phyloP scores from a whole-genome alignment of 2,329 filamentous ascomycete genomes.

The Fusarium verrucosum region DNA sequence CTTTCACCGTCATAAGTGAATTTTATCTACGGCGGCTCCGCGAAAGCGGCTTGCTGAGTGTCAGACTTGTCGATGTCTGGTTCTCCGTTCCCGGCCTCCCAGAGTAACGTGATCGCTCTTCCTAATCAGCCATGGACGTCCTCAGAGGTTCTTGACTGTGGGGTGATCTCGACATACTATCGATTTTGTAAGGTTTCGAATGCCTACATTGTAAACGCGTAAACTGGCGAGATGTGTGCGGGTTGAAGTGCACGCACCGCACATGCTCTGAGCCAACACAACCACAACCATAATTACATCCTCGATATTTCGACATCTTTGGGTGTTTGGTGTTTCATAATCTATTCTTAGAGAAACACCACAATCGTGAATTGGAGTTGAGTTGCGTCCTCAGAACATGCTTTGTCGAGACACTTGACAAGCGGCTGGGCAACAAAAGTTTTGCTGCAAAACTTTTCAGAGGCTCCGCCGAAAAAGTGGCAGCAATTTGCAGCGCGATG shows the following conservation, averaged over 20 bases:
- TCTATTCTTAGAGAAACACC: background rate
- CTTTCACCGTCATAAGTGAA: slow-evolving; percentile 39
- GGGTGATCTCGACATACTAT: slow-evolving; percentile 59
- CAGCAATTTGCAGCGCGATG: background rate
- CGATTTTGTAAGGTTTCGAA: background rate
- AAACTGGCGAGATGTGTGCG: background rate
- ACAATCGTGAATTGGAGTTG: background rate
- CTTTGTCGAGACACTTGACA: background rate
- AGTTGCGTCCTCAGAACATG: background rate
- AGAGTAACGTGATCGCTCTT: slow-evolving; percentile 59
- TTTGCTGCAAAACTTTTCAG: background rate
- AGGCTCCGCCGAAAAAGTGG: background rate
- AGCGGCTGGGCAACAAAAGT: background rate
- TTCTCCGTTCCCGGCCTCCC: slow-evolving; percentile 66
- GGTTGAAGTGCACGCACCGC: too few species aligned
- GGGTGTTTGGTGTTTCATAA: background rate
- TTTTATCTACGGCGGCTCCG: slow-evolving; percentile 62
- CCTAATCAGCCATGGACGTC: slow-evolving; percentile 55
- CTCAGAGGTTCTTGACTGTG: slow-evolving; percentile 60
- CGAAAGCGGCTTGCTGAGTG: slow-evolving; percentile 65
- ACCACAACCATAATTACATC: background rate
- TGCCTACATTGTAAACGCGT: background rate
- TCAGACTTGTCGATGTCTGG: slow-evolving; percentile 60
- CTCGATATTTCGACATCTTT: background rate
- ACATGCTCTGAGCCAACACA: background rate